These are phyloP conservation scores for Irpex lacteus DNA, from an alignment of 1,284 basidiomycete genomes.

Conservation along the genomic window DNA sequence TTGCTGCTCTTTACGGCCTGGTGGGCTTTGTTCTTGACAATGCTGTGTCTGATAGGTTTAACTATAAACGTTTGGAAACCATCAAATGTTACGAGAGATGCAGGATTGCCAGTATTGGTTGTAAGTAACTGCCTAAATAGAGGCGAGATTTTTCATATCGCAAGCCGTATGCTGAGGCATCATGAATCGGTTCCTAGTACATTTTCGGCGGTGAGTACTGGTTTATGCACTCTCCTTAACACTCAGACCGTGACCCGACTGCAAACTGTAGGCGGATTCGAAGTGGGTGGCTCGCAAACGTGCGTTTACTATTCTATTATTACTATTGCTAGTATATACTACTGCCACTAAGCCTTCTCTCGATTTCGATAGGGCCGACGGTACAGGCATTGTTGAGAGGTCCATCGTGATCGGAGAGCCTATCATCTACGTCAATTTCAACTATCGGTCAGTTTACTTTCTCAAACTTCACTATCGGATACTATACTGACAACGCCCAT, in stretches of 20 bases:
- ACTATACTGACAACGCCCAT: not conserved
- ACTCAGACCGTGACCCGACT: too few relatives aligned
- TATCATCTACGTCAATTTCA: constrained; percentile 32
- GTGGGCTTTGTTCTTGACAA: not conserved
- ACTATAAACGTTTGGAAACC: constrained; percentile 12
- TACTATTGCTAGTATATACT: too few relatives aligned
- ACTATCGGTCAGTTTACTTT: constrained; percentile 27
- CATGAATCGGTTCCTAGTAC: constrained; percentile 36
- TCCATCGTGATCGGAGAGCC: constrained; percentile 35
- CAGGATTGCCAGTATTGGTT: constrained; percentile 3
- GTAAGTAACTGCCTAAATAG: not conserved
- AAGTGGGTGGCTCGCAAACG: constrained; percentile 20
- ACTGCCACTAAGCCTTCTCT: too few relatives aligned
- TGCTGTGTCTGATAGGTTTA: not conserved
- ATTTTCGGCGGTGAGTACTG: constrained; percentile 45
- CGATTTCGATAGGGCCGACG: constrained; percentile 12
- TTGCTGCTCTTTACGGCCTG: not conserved
- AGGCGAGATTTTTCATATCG: not conserved
- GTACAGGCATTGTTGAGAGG: constrained; percentile 28
- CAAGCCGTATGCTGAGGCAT: too few relatives aligned
- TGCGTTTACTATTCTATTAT: constrained; percentile 4
- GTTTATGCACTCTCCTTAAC: too few relatives aligned
- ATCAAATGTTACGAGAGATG: not conserved
- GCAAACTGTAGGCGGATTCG: constrained; percentile 26
- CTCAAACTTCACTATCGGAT: not conserved